Base-by-base conservation (phyloP, 257 asterid species). In the Solanum bulbocastanum region DNA sequence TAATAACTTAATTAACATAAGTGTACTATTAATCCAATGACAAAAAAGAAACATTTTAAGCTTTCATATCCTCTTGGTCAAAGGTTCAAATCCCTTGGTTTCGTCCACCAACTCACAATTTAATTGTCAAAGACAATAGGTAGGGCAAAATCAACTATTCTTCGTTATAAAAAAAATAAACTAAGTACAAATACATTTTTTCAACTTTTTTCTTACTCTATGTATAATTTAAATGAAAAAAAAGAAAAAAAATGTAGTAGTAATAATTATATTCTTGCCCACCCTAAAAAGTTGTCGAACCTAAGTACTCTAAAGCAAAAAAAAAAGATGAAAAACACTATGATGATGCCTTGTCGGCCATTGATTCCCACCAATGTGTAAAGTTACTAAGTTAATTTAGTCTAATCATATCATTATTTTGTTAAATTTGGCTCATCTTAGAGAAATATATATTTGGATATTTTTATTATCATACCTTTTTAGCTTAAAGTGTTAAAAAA, bases 321-420 rank as follows among this genome's bases (percentile, higher is more conserved):
- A 15, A 71, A 92, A 82, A 91, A 90, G 76, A 89, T 83, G 69
- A 74, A 86, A 86, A 49, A 90, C 88, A 93, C 89, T 86, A 88
- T 91, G 94, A 92, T 91, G 93, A 91, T 90, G 93, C 89, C 83
- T 91, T 87, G 96, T 92, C 96, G 91, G 93, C 96, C 95, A 93
- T 90, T 71, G 86, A 72, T 85, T 88, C 89, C 89, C 66, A 83
- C 85, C 86, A 87, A 75, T 87, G 84, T 81, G 62, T 35, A 88
- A 85, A 85, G 33, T 33, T 85, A 66, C 30, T 20, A 79, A 79
- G 84, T 78, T 79, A 79, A 79, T 44, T 79, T 44, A 79, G 66
- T 44, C 85, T 44, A 79, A 44, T 79, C 66, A 22, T 8, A 16
- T 79, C 25, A 79, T 79, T 79, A 44, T 25, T 72, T 44, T 79